Conservation (phyloP, 768 basidiomycete species). For the Coprinopsis strossmayeri region DNA sequence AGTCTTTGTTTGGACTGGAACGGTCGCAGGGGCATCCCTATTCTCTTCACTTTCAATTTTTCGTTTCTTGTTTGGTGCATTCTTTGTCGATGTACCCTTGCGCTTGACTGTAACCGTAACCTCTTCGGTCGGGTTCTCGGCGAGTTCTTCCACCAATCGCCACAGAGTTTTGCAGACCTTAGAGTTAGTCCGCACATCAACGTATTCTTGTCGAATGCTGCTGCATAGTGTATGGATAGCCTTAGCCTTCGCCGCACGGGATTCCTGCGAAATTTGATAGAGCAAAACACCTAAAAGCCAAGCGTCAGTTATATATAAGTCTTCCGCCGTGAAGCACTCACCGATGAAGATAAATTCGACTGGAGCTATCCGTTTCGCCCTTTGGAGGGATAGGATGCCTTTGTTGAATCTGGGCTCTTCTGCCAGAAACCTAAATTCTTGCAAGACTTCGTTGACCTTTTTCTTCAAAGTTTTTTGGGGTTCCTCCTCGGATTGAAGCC, state of each 20-base stretch:
- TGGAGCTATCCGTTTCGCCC: constrained; percentile 51
- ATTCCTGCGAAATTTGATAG: constrained; percentile 41
- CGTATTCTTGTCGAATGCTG: constrained; percentile 46
- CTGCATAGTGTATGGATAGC: constrained; percentile 54
- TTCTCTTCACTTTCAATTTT: constrained; percentile 1
- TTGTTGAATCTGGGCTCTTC: constrained; percentile 27
- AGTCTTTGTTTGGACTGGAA: no score
- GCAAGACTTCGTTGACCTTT: constrained; percentile 47
- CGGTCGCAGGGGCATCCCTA: neutral
- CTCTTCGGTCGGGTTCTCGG: constrained; percentile 4
- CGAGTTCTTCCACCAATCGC: constrained; percentile 20
- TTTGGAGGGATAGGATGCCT: constrained; percentile 45
- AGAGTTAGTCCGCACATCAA: constrained; percentile 61
- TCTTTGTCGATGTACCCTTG: neutral
- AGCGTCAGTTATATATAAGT: no score
- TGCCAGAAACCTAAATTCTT: constrained; percentile 50
- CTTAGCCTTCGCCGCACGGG: constrained; percentile 41
- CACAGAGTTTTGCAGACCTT: constrained; percentile 51
- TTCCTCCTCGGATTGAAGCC: constrained; percentile 31
- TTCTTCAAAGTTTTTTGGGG: constrained; percentile 45
- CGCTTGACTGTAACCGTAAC: no score
- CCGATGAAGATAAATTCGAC: constrained; percentile 81
- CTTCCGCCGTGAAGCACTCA: no score
- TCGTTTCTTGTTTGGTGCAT: constrained; percentile 1
- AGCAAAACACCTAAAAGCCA: constrained; percentile 69